These are phyloP conservation scores for Aspergillus campestris DNA, from an alignment of 495 filamentous ascomycete species.

Conservation along the genomic window DNA sequence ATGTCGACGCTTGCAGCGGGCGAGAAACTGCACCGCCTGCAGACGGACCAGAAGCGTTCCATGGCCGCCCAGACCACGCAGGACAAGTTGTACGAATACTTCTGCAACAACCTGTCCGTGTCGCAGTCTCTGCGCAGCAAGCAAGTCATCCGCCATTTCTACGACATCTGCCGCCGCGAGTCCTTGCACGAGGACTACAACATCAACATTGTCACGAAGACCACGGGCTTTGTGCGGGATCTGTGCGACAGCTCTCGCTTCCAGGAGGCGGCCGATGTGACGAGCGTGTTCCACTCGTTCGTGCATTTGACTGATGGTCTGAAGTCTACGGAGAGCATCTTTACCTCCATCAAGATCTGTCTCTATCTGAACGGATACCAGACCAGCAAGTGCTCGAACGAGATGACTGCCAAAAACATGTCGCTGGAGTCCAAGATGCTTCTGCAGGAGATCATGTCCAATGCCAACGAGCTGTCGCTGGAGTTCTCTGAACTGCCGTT, in stretches of 20 bases:
- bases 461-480: slow-evolving; percentile 40
- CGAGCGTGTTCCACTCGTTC: slow-evolving; percentile 47
- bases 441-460: slow-evolving; percentile 41
- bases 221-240: slow-evolving; percentile 28
- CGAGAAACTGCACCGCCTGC: slow-evolving; percentile 44
- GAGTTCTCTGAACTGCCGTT: slow-evolving; percentile 45
- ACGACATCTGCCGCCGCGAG: slow-evolving; percentile 43
- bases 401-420: slow-evolving; percentile 38
- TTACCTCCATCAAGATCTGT: slow-evolving; percentile 48
- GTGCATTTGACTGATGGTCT: slow-evolving; percentile 46
- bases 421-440: slow-evolving; percentile 45
- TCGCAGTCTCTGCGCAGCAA: slow-evolving; percentile 25
- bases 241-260: slow-evolving; percentile 37
- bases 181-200: slow-evolving; percentile 33
- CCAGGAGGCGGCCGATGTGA: slow-evolving; percentile 45
- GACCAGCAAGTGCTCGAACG: slow-evolving; percentile 29
- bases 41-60: slow-evolving; percentile 37
- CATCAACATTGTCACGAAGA: slow-evolving; percentile 33
- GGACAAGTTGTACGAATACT: slow-evolving; percentile 44
- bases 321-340: slow-evolving; percentile 36
- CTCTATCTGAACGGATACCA: slow-evolving; percentile 44
- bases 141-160: slow-evolving; percentile 34
- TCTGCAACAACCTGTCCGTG: slow-evolving; percentile 47
- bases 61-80: slow-evolving; percentile 36
- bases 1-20: slow-evolving; percentile 42